Conservation (phyloP, 2,329 filamentous ascomycete species). For the Penicillium freii region DNA sequence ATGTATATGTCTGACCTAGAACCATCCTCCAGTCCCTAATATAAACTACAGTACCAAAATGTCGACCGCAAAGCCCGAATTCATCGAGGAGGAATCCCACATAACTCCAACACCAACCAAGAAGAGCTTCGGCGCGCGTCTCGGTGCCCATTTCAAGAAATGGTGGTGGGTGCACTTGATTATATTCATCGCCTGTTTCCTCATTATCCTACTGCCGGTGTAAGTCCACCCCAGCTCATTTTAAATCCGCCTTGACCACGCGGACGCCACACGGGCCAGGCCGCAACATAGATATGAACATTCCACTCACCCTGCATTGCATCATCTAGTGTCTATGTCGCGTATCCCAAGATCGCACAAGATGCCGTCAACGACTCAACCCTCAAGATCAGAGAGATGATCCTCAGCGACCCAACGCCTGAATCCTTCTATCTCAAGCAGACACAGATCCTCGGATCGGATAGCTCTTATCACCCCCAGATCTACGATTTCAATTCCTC, state of each 20-base stretch:
- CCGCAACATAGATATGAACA: not conserved
- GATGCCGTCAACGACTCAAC: slow-evolving; percentile 52
- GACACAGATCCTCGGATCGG: slow-evolving; percentile 47
- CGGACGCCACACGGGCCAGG: not conserved
- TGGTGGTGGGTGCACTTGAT: slow-evolving; percentile 58
- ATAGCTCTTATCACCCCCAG: slow-evolving; percentile 53
- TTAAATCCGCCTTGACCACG: not conserved
- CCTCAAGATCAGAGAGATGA: slow-evolving; percentile 51
- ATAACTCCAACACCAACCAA: slow-evolving; percentile 14
- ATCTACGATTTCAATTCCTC: slow-evolving; percentile 55
- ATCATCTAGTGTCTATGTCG: slow-evolving; percentile 55
- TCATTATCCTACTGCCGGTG: slow-evolving; percentile 58
- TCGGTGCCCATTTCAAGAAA: slow-evolving; percentile 39
- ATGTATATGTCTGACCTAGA: not conserved
- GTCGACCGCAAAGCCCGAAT: slow-evolving; percentile 24
- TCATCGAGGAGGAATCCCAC: slow-evolving; percentile 22
- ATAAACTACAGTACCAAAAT: slow-evolving; percentile 8
- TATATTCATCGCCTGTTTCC: slow-evolving; percentile 49
- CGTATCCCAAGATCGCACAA: slow-evolving; percentile 59
- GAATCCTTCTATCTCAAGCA: slow-evolving; percentile 52
- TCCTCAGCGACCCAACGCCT: slow-evolving; percentile 51
- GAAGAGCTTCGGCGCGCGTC: slow-evolving; percentile 26
- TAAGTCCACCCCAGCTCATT: slow-evolving; percentile 42
- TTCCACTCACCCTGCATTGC: not conserved
- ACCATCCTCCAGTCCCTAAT: not conserved